Evolutionary conservation across 2,329 filamentous ascomycete species (phyloP).

Genomic region (Talaromyces piceae): DNA sequence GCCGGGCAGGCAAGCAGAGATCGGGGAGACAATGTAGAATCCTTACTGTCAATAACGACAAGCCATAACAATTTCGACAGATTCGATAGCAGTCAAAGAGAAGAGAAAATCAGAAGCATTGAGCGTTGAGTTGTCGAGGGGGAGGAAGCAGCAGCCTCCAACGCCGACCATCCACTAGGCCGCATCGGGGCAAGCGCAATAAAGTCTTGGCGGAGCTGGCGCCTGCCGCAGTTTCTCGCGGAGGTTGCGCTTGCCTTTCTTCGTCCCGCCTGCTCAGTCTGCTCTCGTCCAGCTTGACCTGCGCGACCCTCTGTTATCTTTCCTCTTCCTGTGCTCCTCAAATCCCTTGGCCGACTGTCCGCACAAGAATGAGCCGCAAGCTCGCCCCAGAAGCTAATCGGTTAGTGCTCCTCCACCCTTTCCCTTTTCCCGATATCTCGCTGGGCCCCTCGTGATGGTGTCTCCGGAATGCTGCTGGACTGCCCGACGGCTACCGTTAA

Average conservation of each 20-base stretch:
- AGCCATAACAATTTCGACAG: no score
- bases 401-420: constrained; percentile 47
- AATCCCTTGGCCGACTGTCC: constrained; percentile 9
- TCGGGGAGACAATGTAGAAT: no score
- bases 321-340: constrained; percentile 13
- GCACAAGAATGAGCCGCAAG: constrained; percentile 52
- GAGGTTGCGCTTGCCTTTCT: no score
- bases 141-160: no score
- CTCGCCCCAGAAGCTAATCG: constrained; percentile 99
- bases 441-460: constrained; percentile 6
- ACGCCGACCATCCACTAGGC: background rate
- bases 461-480: background rate
- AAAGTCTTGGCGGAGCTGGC: constrained; percentile 8
- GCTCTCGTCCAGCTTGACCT: background rate
- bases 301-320: background rate
- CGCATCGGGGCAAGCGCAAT: background rate
- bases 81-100: no score
- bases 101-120: no score
- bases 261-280: background rate
- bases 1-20: no score
- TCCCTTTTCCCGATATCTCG: constrained; percentile 22
- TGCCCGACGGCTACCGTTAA: no score
- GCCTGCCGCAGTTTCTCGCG: background rate
- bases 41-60: no score
- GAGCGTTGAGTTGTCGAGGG: no score